Evolutionary conservation across 371 early-diverging fungal species (phyloP).

Genomic region (Batkoa obscura): DNA sequence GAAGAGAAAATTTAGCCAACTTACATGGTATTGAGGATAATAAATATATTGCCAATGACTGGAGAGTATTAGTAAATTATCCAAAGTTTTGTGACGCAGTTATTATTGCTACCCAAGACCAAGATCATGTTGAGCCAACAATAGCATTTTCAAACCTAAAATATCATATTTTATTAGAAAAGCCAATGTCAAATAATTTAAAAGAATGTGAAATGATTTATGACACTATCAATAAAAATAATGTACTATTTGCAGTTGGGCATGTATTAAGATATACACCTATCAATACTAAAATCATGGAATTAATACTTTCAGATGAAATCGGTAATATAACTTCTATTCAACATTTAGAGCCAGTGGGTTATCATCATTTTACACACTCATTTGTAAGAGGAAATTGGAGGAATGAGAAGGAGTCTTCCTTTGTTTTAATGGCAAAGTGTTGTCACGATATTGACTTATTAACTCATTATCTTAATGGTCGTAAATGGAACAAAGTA

Average conservation of each 20-base stretch:
- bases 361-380: constrained; percentile 28
- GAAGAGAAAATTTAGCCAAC: constrained; percentile 8
- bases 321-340: constrained; percentile 29
- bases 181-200: constrained; percentile 26
- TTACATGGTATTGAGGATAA: constrained; percentile 6
- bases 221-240: constrained; percentile 13
- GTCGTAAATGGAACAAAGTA: constrained; percentile 11
- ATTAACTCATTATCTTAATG: constrained; percentile 7
- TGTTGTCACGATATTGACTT: constrained; percentile 15
- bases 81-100: constrained; percentile 10
- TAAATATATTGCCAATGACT: background rate
- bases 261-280: constrained; percentile 30
- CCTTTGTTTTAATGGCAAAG: constrained; percentile 32
- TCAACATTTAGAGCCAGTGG: constrained; percentile 31
- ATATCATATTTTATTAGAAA: constrained; percentile 32
- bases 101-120: constrained; percentile 12
- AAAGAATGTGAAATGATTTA: constrained; percentile 21
- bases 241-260: constrained; percentile 16
- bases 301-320: constrained; percentile 18
- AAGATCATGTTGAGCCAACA: constrained; percentile 11
- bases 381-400: constrained; percentile 37
- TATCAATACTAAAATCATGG: constrained; percentile 22
- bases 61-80: constrained; percentile 8
- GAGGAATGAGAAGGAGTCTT: constrained; percentile 19
- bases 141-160: constrained; percentile 17